Percentiles rank a stretch among this genome's conserved stretches.
phyloP scores from a whole-genome alignment of 1,139 yeast genomes.

The Blastobotrys apis region DNA sequence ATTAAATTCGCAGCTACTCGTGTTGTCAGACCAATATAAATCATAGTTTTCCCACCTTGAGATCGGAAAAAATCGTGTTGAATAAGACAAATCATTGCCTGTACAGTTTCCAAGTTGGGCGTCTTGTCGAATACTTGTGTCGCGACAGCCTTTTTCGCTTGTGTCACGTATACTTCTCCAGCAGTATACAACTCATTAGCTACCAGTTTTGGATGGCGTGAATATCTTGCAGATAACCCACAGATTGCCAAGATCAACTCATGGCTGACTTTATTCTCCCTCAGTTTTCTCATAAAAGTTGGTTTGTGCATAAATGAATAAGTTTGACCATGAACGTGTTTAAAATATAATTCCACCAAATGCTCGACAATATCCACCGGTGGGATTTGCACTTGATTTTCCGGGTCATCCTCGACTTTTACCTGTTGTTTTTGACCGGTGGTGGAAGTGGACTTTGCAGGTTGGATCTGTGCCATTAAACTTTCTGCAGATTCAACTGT shows the following conservation, averaged over 20 bases:
- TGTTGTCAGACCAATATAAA: slow-evolving; percentile 36
- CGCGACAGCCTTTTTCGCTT: slow-evolving; percentile 31
- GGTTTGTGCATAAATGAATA: slow-evolving; percentile 38
- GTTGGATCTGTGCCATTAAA: slow-evolving; percentile 1
- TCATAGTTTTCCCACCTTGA: slow-evolving; percentile 36
- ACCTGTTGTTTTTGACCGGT: not conserved
- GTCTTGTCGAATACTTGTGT: slow-evolving; percentile 32
- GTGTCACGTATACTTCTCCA: slow-evolving; percentile 34
- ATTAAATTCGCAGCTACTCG: slow-evolving; percentile 37
- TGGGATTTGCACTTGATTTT: slow-evolving; percentile 1
- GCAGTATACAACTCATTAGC: slow-evolving; percentile 28
- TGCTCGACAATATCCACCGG: slow-evolving; percentile 25
- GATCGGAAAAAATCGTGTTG: slow-evolving; percentile 37
- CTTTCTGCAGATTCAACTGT: not conserved
- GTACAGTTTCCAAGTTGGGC: slow-evolving; percentile 37
- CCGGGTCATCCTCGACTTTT: not conserved
- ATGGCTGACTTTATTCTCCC: slow-evolving; percentile 30
- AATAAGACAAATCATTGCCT: slow-evolving; percentile 35
- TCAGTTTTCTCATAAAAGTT: slow-evolving; percentile 32
- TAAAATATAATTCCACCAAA: slow-evolving; percentile 32
- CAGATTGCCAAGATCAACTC: slow-evolving; percentile 36
- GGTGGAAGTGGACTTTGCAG: not conserved
- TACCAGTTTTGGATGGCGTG: slow-evolving; percentile 31
- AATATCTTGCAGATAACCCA: slow-evolving; percentile 36
- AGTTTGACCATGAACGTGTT: slow-evolving; percentile 37